Base-by-base conservation (phyloP, 1,284 basidiomycete genomes). In the Ceratobasidium sp. region DNA sequence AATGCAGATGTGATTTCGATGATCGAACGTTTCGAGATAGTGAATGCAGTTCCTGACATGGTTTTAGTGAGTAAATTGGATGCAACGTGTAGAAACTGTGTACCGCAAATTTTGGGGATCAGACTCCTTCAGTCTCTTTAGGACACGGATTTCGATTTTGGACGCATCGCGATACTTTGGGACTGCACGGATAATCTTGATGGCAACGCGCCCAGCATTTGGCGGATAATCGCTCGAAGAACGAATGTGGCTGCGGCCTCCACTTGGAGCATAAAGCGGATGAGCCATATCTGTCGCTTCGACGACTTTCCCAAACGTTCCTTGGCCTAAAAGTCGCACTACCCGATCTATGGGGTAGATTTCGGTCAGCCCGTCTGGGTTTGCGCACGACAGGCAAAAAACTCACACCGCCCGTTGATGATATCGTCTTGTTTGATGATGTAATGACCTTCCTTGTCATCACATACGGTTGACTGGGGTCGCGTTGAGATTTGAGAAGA, bases 241-340 rank as follows among this genome's bases (percentile, higher is more conserved):
- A 32, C 70, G 70, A 3, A 71, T 9, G 48, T 62, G 59, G 58
- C 48, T 48, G n/a, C 69, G 69, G 23, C 43, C 41, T 4, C 69
- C 69, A 34, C 80, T 76, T 3, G 45, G 30, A 18, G 69, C 52
- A 28, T 71, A 71, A 48, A 55, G 65, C 60, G 71, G 61, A 76
- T 90, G 89, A 71, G 87, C 90, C 43, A 88, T 88, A 82, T 98
- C 94, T 78, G 92, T 82, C 43, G 96, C 96, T 80, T 98, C 94
- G 70, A 99, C 96, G 32, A 99, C 97, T 82, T 99, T 99, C 76
- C 97, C 97, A 79, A 99, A 99, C 6, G 97, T 99, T 5, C 97
- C 97, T 83, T 99, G 97, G 18, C 97, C 97, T 2, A 99, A 85
- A 46, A 97, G 84, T 70, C 90, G 87, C 67, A 96, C 88, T 71